phyloP scores from a whole-genome alignment of 2,329 filamentous ascomycete species.

The Parastagonospora avenae region DNA sequence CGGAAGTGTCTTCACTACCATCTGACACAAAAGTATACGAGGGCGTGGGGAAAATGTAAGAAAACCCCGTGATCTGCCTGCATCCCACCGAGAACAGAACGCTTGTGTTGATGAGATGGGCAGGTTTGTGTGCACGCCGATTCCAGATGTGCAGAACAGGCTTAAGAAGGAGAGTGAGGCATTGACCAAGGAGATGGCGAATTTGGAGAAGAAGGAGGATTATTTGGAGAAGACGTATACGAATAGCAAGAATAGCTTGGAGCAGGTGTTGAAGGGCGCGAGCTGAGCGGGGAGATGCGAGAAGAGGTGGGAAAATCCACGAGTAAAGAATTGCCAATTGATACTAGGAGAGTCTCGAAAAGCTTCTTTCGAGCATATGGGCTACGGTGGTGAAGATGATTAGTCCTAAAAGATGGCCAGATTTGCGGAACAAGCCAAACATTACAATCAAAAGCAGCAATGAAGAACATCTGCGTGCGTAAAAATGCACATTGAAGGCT shows the following conservation, averaged over 20 bases:
- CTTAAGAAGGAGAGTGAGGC: conserved; percentile 75
- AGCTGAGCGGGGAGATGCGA: conserved; percentile 1
- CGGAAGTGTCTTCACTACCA: conserved; percentile 79
- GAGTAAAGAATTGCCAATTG: background rate
- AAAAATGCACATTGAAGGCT: background rate
- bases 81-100: background rate
- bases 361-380: no score
- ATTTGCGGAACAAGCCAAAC: no score
- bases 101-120: background rate
- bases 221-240: conserved; percentile 95
- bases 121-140: conserved; percentile 87
- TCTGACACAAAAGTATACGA: conserved; percentile 83
- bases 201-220: conserved; percentile 84
- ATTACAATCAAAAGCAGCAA: background rate
- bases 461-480: no score
- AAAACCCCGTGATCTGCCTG: background rate
- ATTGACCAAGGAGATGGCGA: conserved; percentile 77
- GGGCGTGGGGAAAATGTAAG: conserved; percentile 93
- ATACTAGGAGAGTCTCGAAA: no score
- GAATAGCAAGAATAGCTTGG: conserved; percentile 89
- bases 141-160: conserved; percentile 73
- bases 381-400: no score
- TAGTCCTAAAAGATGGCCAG: no score
- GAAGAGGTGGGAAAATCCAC: no score
- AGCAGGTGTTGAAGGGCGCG: conserved; percentile 74